Base-by-base conservation (phyloP, 2,329 filamentous ascomycete species). In the Ceratocystis eucalypticola region DNA sequence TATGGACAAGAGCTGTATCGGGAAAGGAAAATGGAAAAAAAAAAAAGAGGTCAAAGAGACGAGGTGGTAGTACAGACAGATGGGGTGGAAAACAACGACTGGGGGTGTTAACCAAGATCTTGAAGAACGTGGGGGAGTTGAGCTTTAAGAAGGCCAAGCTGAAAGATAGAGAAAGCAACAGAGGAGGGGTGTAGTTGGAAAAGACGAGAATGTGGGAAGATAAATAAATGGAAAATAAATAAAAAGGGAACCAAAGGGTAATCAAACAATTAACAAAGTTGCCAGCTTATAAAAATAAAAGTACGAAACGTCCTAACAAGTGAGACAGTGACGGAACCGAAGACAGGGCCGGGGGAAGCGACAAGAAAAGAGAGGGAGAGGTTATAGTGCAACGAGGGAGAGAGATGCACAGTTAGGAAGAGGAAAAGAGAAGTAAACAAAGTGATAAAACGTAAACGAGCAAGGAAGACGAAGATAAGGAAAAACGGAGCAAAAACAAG, bases 11-110 rank as follows among this genome's bases (percentile, higher is more conserved):
- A 59, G 55, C 8, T 44, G 33, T 12, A 22, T 7, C 3, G 2
- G n/a, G 44, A 62, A 17, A 46, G 46, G 33, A 17, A 62, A 62
- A 28, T 30, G 17, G 6, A 30, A 30, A 33, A 62, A 62, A n/a
- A n/a, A 44, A 22, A 62, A n/a, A 59, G 55, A 59, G 28, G 55
- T 37, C 25, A 59, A 59, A 59, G 55, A 59, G 30, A n/a, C 15
- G 55, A 59, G 20, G 6, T 59, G 55, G 55, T 59, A 37, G 55
- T 59, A 59, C 55, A 59, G 30, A 17, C 25, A 59, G 28, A 37
- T 8, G 17, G 55, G 15, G 17, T 7, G 22, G n/a, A 59, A 30
- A 59, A 59, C 20, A 33, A 30, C 55, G 55, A 37, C 55, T 59
- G 28, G 55, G 55, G 55, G 55, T 59, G 25, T 59, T 37, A 33